A percentile compares a stretch with the other conserved stretches of the same genome.
phyloP scores from a whole-genome alignment of 371 early-diverging fungal genomes.

The Mortierella sp. region DNA sequence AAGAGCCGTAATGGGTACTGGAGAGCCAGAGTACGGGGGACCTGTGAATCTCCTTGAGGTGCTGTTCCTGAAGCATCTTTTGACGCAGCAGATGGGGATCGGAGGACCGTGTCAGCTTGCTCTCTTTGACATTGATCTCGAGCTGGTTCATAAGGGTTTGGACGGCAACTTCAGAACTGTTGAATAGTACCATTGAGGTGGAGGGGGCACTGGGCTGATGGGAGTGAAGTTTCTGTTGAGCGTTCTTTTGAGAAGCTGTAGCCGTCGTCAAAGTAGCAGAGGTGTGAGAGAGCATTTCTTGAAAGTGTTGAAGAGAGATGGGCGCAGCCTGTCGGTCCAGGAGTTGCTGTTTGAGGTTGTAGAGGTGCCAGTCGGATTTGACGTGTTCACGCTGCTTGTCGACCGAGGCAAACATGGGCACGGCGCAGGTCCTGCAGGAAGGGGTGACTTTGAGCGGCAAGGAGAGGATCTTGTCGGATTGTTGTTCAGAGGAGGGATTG shows the following conservation, averaged over 20 bases:
- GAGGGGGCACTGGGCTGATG: not conserved
- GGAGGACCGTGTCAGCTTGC: constrained; percentile 28
- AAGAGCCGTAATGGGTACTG: constrained; percentile 29
- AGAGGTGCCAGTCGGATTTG: constrained; percentile 95
- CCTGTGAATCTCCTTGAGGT: constrained; percentile 28
- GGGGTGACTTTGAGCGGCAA: constrained; percentile 12
- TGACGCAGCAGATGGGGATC: constrained; percentile 12
- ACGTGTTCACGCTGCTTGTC: constrained; percentile 90
- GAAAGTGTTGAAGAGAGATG: constrained; percentile 83
- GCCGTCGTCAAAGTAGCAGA: constrained; percentile 56
- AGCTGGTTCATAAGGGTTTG: constrained; percentile 24
- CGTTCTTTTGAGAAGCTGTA: constrained; percentile 25
- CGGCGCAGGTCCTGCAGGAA: constrained; percentile 84
- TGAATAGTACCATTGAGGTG: not conserved
- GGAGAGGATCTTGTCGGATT: not conserved
- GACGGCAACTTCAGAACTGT: not conserved
- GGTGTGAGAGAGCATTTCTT: constrained; percentile 69
- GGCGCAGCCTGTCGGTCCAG: constrained; percentile 74
- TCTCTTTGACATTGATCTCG: constrained; percentile 56
- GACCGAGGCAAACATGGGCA: constrained; percentile 74
- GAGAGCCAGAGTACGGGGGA: constrained; percentile 66
- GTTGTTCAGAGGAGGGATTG: not conserved
- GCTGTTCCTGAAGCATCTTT: constrained; percentile 27
- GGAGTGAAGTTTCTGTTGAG: too few species aligned
- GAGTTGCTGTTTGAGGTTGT: constrained; percentile 93